A percentile compares a stretch with the other conserved stretches of the same genome.
Conservation (phyloP, 2,329 filamentous ascomycete species). For the Penicillium brasilianum region DNA sequence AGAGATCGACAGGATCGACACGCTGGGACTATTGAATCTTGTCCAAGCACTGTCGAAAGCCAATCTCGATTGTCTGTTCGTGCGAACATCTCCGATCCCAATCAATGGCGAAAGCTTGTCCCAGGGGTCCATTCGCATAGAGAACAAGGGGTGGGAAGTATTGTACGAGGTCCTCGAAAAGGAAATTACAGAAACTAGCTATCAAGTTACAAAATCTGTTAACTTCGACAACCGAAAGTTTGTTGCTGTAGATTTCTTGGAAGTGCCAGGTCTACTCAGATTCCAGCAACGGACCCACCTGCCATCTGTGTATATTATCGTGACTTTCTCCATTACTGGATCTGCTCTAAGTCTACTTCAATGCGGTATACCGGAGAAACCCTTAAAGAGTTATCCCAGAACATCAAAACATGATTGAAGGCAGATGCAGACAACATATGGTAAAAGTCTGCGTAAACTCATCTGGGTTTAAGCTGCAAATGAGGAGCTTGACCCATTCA, state of each 20-base stretch:
- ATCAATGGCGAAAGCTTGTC: not conserved
- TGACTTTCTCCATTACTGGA: too few species aligned
- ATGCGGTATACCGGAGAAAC: not conserved
- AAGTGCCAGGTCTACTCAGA: not conserved
- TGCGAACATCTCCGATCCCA: not conserved
- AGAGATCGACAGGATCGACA: conserved; percentile 3
- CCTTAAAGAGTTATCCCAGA: not conserved
- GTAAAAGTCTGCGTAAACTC: not conserved
- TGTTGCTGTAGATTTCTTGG: not conserved
- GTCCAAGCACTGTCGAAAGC: not conserved
- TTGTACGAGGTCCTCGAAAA: not conserved
- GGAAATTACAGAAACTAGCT: not conserved
- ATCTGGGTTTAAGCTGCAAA: not conserved
- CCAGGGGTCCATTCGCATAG: not conserved
- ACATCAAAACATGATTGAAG: not conserved
- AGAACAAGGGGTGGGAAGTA: not conserved
- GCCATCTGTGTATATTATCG: not conserved
- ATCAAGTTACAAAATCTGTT: not conserved
- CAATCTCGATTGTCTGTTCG: not conserved
- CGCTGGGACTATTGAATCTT: conserved; percentile 20
- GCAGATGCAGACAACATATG: too few species aligned
- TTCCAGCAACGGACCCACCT: not conserved
- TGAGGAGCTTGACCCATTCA: not conserved
- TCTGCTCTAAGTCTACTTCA: not conserved
- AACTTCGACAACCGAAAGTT: not conserved